Conservation (phyloP, 106 monocot species). For the Acorus gramineus region DNA sequence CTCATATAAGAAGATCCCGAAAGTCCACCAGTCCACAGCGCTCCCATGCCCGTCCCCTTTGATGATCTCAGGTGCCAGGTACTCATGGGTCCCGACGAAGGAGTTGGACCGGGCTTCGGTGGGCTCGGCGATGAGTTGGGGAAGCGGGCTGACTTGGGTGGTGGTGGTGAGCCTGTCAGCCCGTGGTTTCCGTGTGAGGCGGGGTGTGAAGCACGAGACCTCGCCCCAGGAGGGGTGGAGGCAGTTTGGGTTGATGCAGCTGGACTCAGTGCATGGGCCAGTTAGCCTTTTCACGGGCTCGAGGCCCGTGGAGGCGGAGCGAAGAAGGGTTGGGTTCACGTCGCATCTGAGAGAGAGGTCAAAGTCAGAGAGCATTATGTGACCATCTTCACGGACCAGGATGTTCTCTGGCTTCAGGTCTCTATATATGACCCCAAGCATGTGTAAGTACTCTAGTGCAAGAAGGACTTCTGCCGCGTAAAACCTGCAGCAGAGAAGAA, state of each 20-base stretch:
- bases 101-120: conserved; percentile 60
- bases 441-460: conserved; percentile 72
- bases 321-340: conserved; percentile 53
- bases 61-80: conserved; percentile 69
- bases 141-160: conserved; percentile 23
- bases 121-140: conserved; percentile 64
- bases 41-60: conserved; percentile 72
- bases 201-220: conserved; percentile 72
- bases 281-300: conserved; percentile 39
- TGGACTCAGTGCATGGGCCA: conserved; percentile 50
- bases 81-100: conserved; percentile 70
- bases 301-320: conserved; percentile 32
- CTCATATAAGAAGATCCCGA: conserved; percentile 65
- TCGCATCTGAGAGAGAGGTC: conserved; percentile 59
- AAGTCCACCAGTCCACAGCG: conserved; percentile 75
- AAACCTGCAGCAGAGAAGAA: conserved; percentile 30
- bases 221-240: conserved; percentile 53
- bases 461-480: conserved; percentile 76
- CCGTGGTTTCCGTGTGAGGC: conserved; percentile 4
- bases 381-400: conserved; percentile 70
- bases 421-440: conserved; percentile 76
- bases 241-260: conserved; percentile 64
- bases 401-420: conserved; percentile 85
- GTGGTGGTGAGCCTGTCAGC: no score
- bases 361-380: conserved; percentile 80